Base-by-base conservation (phyloP, 2,329 filamentous ascomycete genomes). In the Stachybotrys echinatus region DNA sequence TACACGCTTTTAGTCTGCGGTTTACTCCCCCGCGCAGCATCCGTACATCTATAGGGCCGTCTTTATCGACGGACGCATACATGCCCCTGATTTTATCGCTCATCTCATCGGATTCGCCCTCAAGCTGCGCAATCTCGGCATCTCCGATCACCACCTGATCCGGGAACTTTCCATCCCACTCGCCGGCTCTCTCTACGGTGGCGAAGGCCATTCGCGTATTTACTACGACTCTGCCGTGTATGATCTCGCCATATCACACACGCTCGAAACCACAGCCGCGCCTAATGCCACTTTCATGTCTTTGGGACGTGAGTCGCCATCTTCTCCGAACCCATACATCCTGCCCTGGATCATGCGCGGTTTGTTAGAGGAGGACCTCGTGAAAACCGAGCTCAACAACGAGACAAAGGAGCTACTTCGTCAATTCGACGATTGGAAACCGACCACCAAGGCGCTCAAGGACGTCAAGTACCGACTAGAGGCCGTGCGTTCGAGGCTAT, bases 271-370 rank as follows among this genome's bases (percentile, higher is more conserved):
- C 1, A 84, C 83, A 1, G 68, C 72, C 17, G 65, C 71, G 31
- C 46, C 68, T 74, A 52, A 52, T 4, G 10, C 58, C 3, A 51
- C 58, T 6, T 66, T 65, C 47, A 50, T 60, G 20, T 53, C 67
- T 31, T 45, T 55, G 2, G 52, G 58, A 3, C 58, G 60, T 1
- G 56, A 60, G 6, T 60, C 65, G 55, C 58, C 81, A 23, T 62
- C 70, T 1, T 76, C 79, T 50, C 72, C 85, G 17, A 97, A 96
- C 61, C 92, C 92, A 0, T 97, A 92, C 62, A 86, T 94, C 49
- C 74, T 99, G 14, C 94, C 94, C 0, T 99, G 95, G 85, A 92
- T 94, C 34, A 94, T 99, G 85, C 83, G 94, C 7, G 94, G 94
- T 1, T 72, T 99, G 50, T 72, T 99, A 3, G 94, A 97, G 65